Base-by-base conservation (phyloP, 768 basidiomycete species). In the Leccinum truebloodii region DNA sequence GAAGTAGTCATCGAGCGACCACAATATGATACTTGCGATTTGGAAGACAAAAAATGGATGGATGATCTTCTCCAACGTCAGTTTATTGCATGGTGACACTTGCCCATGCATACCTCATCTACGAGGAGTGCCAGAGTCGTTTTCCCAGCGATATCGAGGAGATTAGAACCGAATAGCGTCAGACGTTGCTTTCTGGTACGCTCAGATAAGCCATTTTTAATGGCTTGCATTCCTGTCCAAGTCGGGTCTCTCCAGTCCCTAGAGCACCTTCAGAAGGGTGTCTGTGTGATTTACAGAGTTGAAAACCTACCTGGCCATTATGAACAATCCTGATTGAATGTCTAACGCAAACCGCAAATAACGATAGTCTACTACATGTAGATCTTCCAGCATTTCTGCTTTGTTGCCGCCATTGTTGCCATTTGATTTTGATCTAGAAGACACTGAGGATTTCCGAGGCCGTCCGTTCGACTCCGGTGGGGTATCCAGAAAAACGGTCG, bases 41-140 rank as follows among this genome's bases (percentile, higher is more conserved):
- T 99, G 97, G 71, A 99, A 99, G 57, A 99, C 89, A 71, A 98
- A 98, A 76, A 98, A 98, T 1, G 97, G 97, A 71, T 98, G 96
- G 41, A 98, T 89, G 50, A 97, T 86, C 94, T 88, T 63, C 35
- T 32, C 46, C 26, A 6, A 59, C 14, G 46, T 64, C 54, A 65
- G 56, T 10, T 59, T 18, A 51, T 37, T 8, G 41, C 51, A 30
- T 32, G 22, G 16, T 35, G 20, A 54, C 13, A 39, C 10, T n/a
- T 39, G 14, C 56, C 16, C n/a, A 24, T 39, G 70, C 77, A 56
- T 73, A 94, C 94, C 83, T 98, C 97, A 65, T 98, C 95, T 20
- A 98, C 77, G 7, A 98, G 79, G 3, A 99, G 81, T 16, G 85
- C 80, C 4, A 86, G 59, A 12, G 88, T 85, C 0, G 92, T 88